Percentiles rank a stretch among this genome's conserved stretches.
phyloP scores from a whole-genome alignment of 2,329 filamentous ascomycete genomes.

The Fusarium hainanense region DNA sequence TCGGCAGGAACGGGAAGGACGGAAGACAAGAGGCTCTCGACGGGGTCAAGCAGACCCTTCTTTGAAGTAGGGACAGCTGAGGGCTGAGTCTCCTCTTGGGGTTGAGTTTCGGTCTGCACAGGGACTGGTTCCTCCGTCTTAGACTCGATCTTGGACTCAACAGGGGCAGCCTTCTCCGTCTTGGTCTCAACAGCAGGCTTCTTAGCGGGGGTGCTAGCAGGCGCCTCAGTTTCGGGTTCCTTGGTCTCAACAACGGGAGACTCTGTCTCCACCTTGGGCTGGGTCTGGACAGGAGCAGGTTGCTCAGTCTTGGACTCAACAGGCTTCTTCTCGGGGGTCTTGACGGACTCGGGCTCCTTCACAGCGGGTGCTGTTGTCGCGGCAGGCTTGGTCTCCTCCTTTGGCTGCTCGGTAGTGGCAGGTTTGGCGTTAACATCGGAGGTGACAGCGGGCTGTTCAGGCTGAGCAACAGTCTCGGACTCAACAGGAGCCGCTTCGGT shows the following conservation, averaged over 20 bases:
- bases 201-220: constrained; percentile 1
- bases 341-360: constrained; percentile 11
- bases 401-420: constrained; percentile 21
- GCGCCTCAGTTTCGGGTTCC: constrained; percentile 5
- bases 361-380: constrained; percentile 15
- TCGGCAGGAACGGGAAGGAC: constrained; percentile 19
- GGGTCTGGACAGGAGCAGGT: constrained; percentile 10
- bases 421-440: constrained; percentile 9
- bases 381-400: constrained; percentile 28
- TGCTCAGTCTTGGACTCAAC: constrained; percentile 25
- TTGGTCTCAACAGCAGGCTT: constrained; percentile 15
- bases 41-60: constrained; percentile 36
- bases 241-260: not conserved
- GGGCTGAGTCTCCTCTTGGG: constrained; percentile 11
- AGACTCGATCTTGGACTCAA: not conserved
- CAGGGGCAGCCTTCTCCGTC: not conserved
- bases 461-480: not conserved
- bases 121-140: constrained; percentile 9
- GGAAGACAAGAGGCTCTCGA: constrained; percentile 34
- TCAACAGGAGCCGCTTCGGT: constrained; percentile 6
- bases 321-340: constrained; percentile 21
- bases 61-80: constrained; percentile 14
- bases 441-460: not conserved
- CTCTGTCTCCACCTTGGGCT: constrained; percentile 2
- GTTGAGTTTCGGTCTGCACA: constrained; percentile 9